Conservation (phyloP, 108 stramenopile species). For the Pseudonitzschia pungens region DNA sequence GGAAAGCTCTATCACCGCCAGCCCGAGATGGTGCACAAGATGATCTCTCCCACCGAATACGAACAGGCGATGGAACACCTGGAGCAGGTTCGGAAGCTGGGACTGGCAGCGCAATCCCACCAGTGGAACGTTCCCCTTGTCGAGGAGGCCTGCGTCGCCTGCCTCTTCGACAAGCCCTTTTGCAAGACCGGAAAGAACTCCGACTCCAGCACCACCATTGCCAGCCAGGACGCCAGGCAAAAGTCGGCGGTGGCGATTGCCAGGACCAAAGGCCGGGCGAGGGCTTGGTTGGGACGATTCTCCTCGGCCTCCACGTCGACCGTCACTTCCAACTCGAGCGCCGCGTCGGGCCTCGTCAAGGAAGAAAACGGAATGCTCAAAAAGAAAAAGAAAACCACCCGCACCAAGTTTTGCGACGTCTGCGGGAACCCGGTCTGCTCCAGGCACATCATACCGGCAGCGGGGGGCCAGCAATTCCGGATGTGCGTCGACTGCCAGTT, state of each 20-base stretch:
- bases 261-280: background rate
- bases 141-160: slow-evolving; percentile 28
- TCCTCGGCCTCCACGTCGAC: slow-evolving; percentile 8
- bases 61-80: slow-evolving; percentile 37
- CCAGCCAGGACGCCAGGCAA: background rate
- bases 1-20: slow-evolving; percentile 20
- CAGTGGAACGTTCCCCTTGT: slow-evolving; percentile 23
- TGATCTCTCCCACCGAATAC: slow-evolving; percentile 9
- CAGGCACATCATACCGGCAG: slow-evolving; percentile 15
- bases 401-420: slow-evolving; percentile 27
- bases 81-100: slow-evolving; percentile 31
- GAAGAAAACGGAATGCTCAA: background rate
- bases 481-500: slow-evolving; percentile 37
- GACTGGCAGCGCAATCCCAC: slow-evolving; percentile 14
- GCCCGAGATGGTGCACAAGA: slow-evolving; percentile 25
- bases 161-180: slow-evolving; percentile 33
- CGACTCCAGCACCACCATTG: background rate
- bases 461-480: slow-evolving; percentile 23
- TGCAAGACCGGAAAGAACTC: slow-evolving; percentile 1
- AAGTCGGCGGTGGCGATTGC: slow-evolving; percentile 2
- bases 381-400: slow-evolving; percentile 3
- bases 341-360: background rate
- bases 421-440: slow-evolving; percentile 39
- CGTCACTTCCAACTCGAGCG: background rate
- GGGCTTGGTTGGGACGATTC: background rate